Evolutionary conservation across 2,329 filamentous ascomycete genomes (phyloP), one percentile per base, ranked within the genome.

Genomic region (Fusarium tupiense): DNA sequence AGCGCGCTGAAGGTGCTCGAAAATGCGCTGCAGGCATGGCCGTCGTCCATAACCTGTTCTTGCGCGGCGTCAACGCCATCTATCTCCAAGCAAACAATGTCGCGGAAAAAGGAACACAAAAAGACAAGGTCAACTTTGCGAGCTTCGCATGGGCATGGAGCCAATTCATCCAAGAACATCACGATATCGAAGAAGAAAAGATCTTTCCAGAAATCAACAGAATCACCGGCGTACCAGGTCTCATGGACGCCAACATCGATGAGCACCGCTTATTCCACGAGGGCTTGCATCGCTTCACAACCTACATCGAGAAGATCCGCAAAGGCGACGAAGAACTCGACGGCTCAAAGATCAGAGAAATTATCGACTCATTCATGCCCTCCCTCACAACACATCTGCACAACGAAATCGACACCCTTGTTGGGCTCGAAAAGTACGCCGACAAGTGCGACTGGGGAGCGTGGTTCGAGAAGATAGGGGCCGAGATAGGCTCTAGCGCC

Each of bases 211-310:
- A 76, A 6, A 78, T 86, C 17, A 82, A 85, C 66, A 65, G 75
- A 41, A 61, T 83, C 29, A 69, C 80, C 8, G 83, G 81, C 1
- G 79, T 81, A 17, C 72, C 77, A 44, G 82, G 82, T 2, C 67
- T 85, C 31, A 85, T 86, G 84, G 82, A 83, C 20, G 74, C 65
- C 50, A 86, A 84, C 68, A 76, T 86, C 7, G 80, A 81, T 24
- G 84, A 87, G 60, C 85, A 86, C 67, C 76, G 79, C 14, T 75
- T 77, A 3, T 86, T 87, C 64, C 78, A 82, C 22, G 73, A 72
- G 2, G 83, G 84, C 0, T 61, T 86, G 7, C 74, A 79, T 1
- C 57, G 57, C 2, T 83, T 83, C 35, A 71, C 71, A 22, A 69
- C 50, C 9, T 86, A 85, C 69, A 56, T 83, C 14, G 66, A 75